Conservation (phyloP, 2,329 filamentous ascomycete genomes). For the Pseudopyrenochaeta lycopersici region DNA sequence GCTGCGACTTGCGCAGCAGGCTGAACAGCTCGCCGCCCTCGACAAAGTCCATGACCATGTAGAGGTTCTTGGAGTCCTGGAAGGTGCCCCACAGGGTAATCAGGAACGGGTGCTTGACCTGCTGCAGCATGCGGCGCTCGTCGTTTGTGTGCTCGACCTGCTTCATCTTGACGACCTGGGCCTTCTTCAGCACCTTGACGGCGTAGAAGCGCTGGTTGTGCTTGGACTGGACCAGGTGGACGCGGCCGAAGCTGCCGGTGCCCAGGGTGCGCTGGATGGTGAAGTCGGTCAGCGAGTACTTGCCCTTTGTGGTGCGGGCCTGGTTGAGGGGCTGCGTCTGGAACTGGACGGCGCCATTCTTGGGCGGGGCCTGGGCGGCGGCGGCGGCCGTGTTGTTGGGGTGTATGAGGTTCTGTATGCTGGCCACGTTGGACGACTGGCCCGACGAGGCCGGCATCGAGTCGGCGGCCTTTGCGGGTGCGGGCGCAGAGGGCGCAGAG, state of each 20-base stretch:
- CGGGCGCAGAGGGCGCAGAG: constrained; percentile 20
- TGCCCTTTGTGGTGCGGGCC: constrained; percentile 85
- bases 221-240: constrained; percentile 95
- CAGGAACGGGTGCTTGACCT: constrained; percentile 97
- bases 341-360: constrained; percentile 50
- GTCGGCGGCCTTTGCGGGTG: constrained; percentile 47
- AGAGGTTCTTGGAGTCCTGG: constrained; percentile 92
- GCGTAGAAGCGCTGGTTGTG: constrained; percentile 99
- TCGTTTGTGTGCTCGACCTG: constrained; percentile 99
- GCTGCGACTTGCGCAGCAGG: constrained; percentile 90
- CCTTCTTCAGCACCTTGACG: constrained; percentile 98
- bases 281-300: constrained; percentile 94
- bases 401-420: constrained; percentile 86
- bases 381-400: constrained; percentile 59
- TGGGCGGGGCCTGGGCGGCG: constrained; percentile 31
- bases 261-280: constrained; percentile 88
- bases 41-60: constrained; percentile 99
- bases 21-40: constrained; percentile 98
- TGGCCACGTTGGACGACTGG: constrained; percentile 74
- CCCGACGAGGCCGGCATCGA: constrained; percentile 52
- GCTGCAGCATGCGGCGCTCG: constrained; percentile 92
- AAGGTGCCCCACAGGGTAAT: constrained; percentile 99
- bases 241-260: constrained; percentile 95
- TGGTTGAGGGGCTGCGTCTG: constrained; percentile 49
- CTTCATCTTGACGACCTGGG: constrained; percentile 99